Evolutionary conservation across 768 basidiomycete species (phyloP), one percentile per base, ranked within the genome.

Genomic region (Exidia glandulosa): DNA sequence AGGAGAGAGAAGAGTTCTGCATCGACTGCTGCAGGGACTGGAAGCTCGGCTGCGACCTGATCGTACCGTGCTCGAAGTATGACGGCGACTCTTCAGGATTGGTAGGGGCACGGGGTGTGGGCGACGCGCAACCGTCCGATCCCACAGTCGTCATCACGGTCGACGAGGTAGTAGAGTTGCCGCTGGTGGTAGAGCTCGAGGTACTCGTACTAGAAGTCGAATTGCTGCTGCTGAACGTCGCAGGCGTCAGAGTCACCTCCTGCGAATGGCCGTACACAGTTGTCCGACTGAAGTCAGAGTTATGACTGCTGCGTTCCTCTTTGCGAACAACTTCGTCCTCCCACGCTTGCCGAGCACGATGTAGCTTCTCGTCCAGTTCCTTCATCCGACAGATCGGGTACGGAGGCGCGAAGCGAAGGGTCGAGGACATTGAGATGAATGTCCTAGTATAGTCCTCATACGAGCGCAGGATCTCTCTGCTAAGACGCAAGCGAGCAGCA

Each of bases 381-480:
- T 89, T 87, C 92, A 98, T 96, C 52, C 81, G 81, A 2, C 81
- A 77, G 41, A 99, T 81, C 6, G 94, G 88, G 67, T 90, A 87
- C 3, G 96, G 96, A 27, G 95, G 93, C 14, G 87, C 90, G 69
- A 96, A 96, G 3, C 91, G 83, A 54, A 97, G 75, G 0, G 94
- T 92, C 0, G 94, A 88, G 2, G 94, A 97, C 47, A 93, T 90
- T 2, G 96, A 98, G 32, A 97, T 88, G 67, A 93, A 92, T 2
- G 90, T 94, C 62, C 77, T 83, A 64, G 78, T 75, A 69, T 96
- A 99, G 2, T 90, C 88, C 41, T 88, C 82, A n/a, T 94, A 76
- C 0, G 89, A 85, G 58, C 87, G 77, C 56, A 90, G 83, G 32
- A 96, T 92, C 23, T 90, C 83, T 58, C 81, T 78, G 5, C 92